Evolutionary conservation across 2,329 filamentous ascomycete genomes (phyloP).

Genomic region (Fusarium sp.): DNA sequence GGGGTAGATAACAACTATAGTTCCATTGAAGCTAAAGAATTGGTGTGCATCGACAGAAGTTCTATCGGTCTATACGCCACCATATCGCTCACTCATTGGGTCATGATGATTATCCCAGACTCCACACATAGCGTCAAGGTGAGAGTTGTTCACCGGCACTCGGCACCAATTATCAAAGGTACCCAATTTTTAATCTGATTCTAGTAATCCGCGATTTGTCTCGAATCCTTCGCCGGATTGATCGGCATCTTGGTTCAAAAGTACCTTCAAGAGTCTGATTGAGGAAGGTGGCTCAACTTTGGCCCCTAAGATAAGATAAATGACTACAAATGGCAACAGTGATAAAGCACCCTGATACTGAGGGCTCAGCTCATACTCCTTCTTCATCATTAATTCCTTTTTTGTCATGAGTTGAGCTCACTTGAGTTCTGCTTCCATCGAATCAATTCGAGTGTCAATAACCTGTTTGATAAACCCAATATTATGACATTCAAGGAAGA

Average conservation of each 20-base stretch:
- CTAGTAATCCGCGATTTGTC: background rate
- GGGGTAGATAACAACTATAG: background rate
- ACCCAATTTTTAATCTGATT: background rate
- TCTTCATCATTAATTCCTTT: background rate
- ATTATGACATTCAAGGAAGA: constrained; percentile 3
- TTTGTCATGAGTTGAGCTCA: too few relatives aligned
- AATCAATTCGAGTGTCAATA: rapidly evolving
- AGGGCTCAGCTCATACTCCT: too few relatives aligned
- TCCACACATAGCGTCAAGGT: background rate
- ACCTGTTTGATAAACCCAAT: background rate
- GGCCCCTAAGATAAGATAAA: background rate
- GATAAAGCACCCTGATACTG: background rate
- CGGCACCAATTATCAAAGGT: constrained; percentile 1
- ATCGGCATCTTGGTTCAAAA: background rate
- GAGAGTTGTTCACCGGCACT: background rate
- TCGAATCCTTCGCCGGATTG: background rate
- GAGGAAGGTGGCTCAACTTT: background rate
- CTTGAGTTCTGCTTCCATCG: rapidly evolving
- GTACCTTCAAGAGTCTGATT: background rate
- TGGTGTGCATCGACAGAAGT: background rate
- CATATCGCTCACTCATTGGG: background rate
- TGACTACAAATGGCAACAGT: background rate
- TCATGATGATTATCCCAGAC: background rate
- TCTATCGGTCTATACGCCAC: background rate
- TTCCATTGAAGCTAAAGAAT: background rate